phyloP scores from a whole-genome alignment of 768 basidiomycete species.

The Kwoniella dendrophila region DNA sequence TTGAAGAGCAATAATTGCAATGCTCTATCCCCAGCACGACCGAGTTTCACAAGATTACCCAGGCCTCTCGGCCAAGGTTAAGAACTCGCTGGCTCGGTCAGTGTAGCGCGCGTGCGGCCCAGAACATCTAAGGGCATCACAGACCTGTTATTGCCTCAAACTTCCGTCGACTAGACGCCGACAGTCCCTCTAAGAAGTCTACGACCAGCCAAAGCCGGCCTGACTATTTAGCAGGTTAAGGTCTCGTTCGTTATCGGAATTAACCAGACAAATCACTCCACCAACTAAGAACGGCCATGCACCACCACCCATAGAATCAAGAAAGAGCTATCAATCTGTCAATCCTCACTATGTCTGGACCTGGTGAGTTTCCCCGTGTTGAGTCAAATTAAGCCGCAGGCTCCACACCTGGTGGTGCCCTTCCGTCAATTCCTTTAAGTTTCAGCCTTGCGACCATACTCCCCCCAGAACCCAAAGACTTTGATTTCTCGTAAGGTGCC shows the following conservation, averaged over 20 bases:
- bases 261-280: slow-evolving; percentile 96
- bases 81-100: slow-evolving; percentile 83
- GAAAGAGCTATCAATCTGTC: slow-evolving; percentile 83
- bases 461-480: slow-evolving; percentile 83
- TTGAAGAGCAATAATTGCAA: slow-evolving; percentile 91
- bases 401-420: slow-evolving; percentile 78
- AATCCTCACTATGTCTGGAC: slow-evolving; percentile 75
- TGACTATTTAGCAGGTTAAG: slow-evolving; percentile 90
- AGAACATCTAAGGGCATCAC: slow-evolving; percentile 90
- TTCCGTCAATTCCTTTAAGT: slow-evolving; percentile 83
- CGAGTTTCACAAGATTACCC: slow-evolving; percentile 78
- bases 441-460: slow-evolving; percentile 75
- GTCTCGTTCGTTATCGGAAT: slow-evolving; percentile 94
- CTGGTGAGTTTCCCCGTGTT: slow-evolving; percentile 80
- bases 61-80: slow-evolving; percentile 73
- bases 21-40: slow-evolving; percentile 85
- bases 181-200: slow-evolving; percentile 85
- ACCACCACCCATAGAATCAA: slow-evolving; percentile 83
- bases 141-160: slow-evolving; percentile 91
- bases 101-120: slow-evolving; percentile 85
- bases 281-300: slow-evolving; percentile 86
- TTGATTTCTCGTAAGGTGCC: slow-evolving; percentile 84
- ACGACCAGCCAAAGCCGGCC: slow-evolving; percentile 72
- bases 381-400: slow-evolving; percentile 84
- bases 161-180: slow-evolving; percentile 77